Conservation (phyloP, 148 eudicot species). For the Hydrangea macrophylla region DNA sequence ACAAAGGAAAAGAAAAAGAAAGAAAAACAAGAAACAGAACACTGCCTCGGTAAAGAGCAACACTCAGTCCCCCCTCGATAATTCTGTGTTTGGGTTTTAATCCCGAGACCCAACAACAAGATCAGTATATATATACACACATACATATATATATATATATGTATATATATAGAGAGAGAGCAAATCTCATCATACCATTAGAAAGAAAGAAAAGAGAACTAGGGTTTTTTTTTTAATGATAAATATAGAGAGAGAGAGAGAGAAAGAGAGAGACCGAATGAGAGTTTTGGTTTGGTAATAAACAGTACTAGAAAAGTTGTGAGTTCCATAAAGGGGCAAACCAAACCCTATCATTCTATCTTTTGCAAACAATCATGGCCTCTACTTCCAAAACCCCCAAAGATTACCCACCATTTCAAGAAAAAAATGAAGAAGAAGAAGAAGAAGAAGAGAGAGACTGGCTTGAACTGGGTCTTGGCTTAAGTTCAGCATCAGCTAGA, state of each 20-base stretch:
- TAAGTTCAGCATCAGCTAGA: neutral
- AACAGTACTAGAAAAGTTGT: slow-evolving; percentile 1
- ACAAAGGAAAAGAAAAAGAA: too few relatives aligned
- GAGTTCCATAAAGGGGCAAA: neutral
- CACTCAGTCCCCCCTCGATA: neutral
- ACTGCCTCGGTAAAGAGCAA: slow-evolving; percentile 10
- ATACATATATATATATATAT: too few relatives aligned
- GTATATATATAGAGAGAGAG: neutral
- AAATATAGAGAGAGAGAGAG: neutral
- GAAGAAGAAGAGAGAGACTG: neutral
- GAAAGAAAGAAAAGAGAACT: neutral
- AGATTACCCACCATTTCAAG: neutral
- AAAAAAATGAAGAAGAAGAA: neutral
- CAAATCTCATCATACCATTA: too few relatives aligned
- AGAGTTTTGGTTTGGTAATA: neutral
- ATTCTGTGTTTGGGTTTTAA: slow-evolving; percentile 5
- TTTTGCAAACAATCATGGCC: slow-evolving; percentile 3
- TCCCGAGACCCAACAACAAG: neutral
- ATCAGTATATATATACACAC: too few relatives aligned
- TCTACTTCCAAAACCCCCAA: slow-evolving; percentile 6
- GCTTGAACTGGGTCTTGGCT: slow-evolving; percentile 3
- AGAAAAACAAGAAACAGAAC: neutral
- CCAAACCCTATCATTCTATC: neutral
- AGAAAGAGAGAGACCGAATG: neutral
- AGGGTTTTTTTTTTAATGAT: neutral